These are phyloP conservation scores for Angomonas deanei DNA, from an alignment of 208 protist genomes.

Conservation along the genomic window DNA sequence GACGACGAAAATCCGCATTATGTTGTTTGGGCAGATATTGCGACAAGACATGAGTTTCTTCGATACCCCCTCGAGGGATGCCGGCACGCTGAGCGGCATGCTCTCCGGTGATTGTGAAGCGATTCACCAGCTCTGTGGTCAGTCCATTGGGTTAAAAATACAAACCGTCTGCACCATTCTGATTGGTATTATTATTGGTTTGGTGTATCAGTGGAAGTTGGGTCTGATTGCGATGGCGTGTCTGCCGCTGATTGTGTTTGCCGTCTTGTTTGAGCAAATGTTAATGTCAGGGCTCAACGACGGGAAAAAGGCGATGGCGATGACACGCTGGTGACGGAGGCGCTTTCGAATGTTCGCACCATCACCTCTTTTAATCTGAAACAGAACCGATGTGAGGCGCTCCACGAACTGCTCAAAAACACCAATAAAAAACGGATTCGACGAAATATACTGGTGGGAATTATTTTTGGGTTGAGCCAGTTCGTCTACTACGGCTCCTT, in stretches of 20 bases:
- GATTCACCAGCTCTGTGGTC: slow-evolving; percentile 69
- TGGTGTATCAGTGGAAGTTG: slow-evolving; percentile 71
- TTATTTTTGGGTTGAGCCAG: slow-evolving; percentile 45
- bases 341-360: slow-evolving; percentile 66
- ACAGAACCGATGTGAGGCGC: slow-evolving; percentile 20
- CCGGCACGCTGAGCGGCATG: slow-evolving; percentile 57
- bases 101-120: slow-evolving; percentile 78
- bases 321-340: slow-evolving; percentile 65
- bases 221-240: slow-evolving; percentile 48
- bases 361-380: slow-evolving; percentile 76
- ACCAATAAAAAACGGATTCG: slow-evolving; percentile 17
- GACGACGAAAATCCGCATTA: slow-evolving; percentile 53
- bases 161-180: slow-evolving; percentile 41
- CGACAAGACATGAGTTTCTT: slow-evolving; percentile 86
- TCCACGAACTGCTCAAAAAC: slow-evolving; percentile 11
- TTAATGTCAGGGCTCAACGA: slow-evolving; percentile 32
- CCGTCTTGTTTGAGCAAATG: slow-evolving; percentile 24
- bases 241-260: slow-evolving; percentile 47
- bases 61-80: slow-evolving; percentile 61
- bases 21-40: slow-evolving; percentile 65
- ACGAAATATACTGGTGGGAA: slow-evolving; percentile 21
- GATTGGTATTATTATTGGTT: slow-evolving; percentile 49
- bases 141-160: slow-evolving; percentile 48
- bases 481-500: slow-evolving; percentile 56
- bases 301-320: slow-evolving; percentile 30